These are phyloP conservation scores for Lojkania enalia DNA, from an alignment of 2,329 filamentous ascomycete species.

Conservation along the genomic window DNA sequence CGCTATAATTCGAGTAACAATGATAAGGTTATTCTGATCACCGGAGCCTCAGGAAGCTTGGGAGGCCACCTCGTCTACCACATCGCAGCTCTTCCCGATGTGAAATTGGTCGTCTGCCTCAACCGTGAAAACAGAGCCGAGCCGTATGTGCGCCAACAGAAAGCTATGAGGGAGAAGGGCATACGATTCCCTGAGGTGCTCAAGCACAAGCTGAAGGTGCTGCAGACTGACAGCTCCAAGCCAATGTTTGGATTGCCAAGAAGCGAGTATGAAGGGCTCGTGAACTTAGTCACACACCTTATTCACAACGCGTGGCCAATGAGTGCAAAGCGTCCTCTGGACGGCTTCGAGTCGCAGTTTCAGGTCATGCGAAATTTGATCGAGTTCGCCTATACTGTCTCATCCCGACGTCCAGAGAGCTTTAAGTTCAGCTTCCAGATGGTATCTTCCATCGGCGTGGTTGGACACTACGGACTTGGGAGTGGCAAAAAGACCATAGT, in stretches of 20 bases:
- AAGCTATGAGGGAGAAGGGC: neutral
- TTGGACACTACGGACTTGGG: conserved; percentile 34
- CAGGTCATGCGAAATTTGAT: neutral
- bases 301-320: conserved; percentile 59
- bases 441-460: conserved; percentile 48
- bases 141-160: neutral
- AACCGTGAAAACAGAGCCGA: neutral
- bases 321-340: conserved; percentile 49
- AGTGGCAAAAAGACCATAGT: conserved; percentile 9
- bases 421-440: conserved; percentile 39
- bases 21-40: conserved; percentile 36
- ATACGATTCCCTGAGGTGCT: neutral
- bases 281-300: conserved; percentile 50
- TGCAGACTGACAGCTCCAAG: neutral
- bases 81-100: conserved; percentile 17
- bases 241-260: neutral
- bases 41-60: conserved; percentile 44
- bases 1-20: conserved; percentile 29
- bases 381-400: conserved; percentile 21
- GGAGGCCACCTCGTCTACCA: conserved; percentile 40
- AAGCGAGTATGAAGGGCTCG: neutral
- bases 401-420: neutral
- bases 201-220: neutral
- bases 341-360: neutral
- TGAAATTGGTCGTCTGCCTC: neutral